Conservation (phyloP, 306 rosid species). For the Aeschynomene evenia region DNA sequence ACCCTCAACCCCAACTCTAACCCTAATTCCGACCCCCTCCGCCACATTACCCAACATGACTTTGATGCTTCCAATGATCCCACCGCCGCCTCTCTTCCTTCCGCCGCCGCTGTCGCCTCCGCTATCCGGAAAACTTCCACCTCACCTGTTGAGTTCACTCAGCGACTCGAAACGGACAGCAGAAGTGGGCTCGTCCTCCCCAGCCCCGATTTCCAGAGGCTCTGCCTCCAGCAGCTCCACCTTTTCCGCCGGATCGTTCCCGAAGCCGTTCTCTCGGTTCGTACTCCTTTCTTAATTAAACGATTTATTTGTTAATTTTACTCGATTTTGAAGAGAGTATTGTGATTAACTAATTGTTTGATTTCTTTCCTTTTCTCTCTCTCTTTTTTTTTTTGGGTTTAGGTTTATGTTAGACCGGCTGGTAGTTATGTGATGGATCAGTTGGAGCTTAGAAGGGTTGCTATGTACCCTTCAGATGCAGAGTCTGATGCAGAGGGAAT, state of each 20-base stretch:
- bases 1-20: slow-evolving; percentile 43
- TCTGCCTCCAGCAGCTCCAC: slow-evolving; percentile 69
- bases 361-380: background rate
- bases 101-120: slow-evolving; percentile 75
- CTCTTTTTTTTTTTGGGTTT: slow-evolving; percentile 8
- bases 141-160: slow-evolving; percentile 79
- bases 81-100: slow-evolving; percentile 40
- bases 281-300: background rate
- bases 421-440: slow-evolving; percentile 98
- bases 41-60: slow-evolving; percentile 40
- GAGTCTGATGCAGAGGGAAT: slow-evolving; percentile 52
- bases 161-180: slow-evolving; percentile 48
- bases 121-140: slow-evolving; percentile 75
- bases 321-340: background rate
- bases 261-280: slow-evolving; percentile 72
- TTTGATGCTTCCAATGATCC: background rate
- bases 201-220: slow-evolving; percentile 71
- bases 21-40: slow-evolving; percentile 33
- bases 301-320: background rate
- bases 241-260: slow-evolving; percentile 85
- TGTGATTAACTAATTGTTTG: no score
- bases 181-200: slow-evolving; percentile 61
- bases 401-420: slow-evolving; percentile 98
- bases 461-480: slow-evolving; percentile 55
- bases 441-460: slow-evolving; percentile 82